Percentiles rank a stretch among this genome's conserved stretches.
Conservation (phyloP, 2,329 filamentous ascomycete species). For the Zymoseptoria tritici region DNA sequence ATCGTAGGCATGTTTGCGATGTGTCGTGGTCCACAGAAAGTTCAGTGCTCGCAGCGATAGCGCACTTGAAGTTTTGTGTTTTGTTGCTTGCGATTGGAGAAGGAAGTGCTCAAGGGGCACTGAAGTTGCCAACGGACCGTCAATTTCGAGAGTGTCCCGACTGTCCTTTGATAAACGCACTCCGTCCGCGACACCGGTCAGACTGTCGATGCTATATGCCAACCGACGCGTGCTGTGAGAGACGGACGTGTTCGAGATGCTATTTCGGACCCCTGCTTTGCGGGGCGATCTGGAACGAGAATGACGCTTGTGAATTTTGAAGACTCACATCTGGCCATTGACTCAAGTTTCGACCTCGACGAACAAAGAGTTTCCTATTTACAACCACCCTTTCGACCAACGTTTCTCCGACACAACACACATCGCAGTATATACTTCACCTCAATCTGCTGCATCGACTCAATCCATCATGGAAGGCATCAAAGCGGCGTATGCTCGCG, state of each 20-base stretch:
- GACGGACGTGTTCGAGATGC: background rate
- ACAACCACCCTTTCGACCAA: background rate
- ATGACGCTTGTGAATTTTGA: background rate
- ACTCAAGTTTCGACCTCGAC: background rate
- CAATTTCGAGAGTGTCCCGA: too few relatives aligned
- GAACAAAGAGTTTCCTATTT: background rate
- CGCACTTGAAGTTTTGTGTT: background rate
- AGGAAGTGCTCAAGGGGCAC: background rate
- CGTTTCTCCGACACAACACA: background rate
- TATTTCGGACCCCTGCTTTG: background rate
- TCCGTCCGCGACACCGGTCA: too few relatives aligned
- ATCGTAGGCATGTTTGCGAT: background rate
- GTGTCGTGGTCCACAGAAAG: background rate
- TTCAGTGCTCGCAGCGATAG: too few relatives aligned
- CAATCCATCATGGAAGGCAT: constrained; percentile 39
- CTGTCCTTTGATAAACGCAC: too few relatives aligned
- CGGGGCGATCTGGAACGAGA: background rate
- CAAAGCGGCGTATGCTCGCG: constrained; percentile 44
- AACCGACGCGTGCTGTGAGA: too few relatives aligned
- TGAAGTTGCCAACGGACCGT: too few relatives aligned
- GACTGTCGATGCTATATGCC: too few relatives aligned
- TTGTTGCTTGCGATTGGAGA: background rate
- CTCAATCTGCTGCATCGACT: background rate
- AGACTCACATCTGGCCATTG: background rate
- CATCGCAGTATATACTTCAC: background rate